Percentiles rank a stretch among this genome's conserved stretches.
phyloP scores from a whole-genome alignment of 2,329 filamentous ascomycete species.

The Coniochaeta sp. region DNA sequence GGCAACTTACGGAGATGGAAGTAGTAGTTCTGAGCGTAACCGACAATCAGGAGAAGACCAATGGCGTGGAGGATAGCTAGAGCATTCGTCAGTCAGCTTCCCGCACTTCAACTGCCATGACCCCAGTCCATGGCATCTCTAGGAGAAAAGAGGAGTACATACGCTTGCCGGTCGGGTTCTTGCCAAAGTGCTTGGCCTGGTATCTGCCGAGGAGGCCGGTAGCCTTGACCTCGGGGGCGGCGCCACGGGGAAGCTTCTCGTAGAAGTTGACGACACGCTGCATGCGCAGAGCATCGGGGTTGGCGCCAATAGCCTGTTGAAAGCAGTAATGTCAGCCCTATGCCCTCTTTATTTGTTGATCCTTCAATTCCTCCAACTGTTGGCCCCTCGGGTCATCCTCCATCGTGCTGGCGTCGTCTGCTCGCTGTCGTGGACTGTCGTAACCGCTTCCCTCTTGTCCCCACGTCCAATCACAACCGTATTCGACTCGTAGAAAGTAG shows the following conservation, averaged over 20 bases:
- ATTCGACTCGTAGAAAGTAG: conserved; percentile 1
- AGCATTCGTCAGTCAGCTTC: conserved; percentile 15
- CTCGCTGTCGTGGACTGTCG: neutral
- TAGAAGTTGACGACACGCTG: conserved; percentile 98
- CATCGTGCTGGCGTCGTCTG: neutral
- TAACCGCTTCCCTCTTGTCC: neutral
- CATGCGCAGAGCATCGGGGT: conserved; percentile 95
- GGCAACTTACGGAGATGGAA: conserved; percentile 88
- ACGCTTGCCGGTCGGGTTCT: conserved; percentile 86
- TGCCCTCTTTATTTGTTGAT: neutral
- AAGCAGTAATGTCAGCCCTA: conserved; percentile 27
- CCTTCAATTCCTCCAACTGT: neutral
- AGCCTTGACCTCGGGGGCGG: conserved; percentile 75
- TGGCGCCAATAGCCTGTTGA: conserved; percentile 81
- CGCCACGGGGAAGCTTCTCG: conserved; percentile 91
- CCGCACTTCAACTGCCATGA: neutral
- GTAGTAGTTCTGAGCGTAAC: conserved; percentile 99
- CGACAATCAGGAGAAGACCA: conserved; percentile 67
- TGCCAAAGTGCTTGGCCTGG: conserved; percentile 88
- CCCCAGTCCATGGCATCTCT: too few relatives aligned
- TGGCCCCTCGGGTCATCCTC: neutral
- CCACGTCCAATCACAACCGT: neutral
- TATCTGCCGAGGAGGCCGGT: conserved; percentile 83
- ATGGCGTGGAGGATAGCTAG: conserved; percentile 86
- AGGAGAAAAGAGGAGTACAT: conserved; percentile 39